Evolutionary conservation across 345 rosid species (phyloP), one percentile per base, ranked within the genome.

Genomic region (Melaleuca alternifolia): DNA sequence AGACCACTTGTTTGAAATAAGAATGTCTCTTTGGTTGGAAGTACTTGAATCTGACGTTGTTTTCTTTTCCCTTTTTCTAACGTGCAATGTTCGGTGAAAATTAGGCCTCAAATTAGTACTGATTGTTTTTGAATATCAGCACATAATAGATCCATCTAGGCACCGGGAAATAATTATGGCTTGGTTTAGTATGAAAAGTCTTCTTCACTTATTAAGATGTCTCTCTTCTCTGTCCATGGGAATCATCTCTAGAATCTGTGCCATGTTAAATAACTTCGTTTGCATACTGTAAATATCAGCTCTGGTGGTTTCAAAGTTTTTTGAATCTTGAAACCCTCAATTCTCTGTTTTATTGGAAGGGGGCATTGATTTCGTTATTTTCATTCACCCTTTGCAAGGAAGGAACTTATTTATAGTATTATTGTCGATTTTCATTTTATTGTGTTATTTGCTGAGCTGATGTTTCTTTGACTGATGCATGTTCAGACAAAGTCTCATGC

Each of bases 381-480:
- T 71, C 44, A 71, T 71, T 71, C 79, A 71, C 48, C 79, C 24
- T 71, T 41, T 18, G 48, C 79, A 71, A 71, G 79, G 44, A 33
- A 71, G 79, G 79, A 71, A 37, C 24, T 41, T 71, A 21, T 18
- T 33, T 71, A 71, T 71, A 18, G 79, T 71, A 41, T 37, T 71
- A 33, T 71, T 71, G 48, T 18, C 48, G 33, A 10, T 71, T 37
- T 82, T 89, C 86, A 84, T 89, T 87, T 84, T 87, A 57, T 85
- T 82, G 5, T 50, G 30, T 59, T 21, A 33, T 62, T 46, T 57
- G 16, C 61, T 83, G 37, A 71, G 48, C 48, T 71, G 79, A 71
- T 57, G 53, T 48, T 83, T 83, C 54, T 30, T 82, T 83, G 46
- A 54, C 94, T 92, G 96, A 89, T 90, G 87, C 89, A 86, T 62